Conservation (phyloP, 768 basidiomycete genomes). For the Leccinum imitatum region DNA sequence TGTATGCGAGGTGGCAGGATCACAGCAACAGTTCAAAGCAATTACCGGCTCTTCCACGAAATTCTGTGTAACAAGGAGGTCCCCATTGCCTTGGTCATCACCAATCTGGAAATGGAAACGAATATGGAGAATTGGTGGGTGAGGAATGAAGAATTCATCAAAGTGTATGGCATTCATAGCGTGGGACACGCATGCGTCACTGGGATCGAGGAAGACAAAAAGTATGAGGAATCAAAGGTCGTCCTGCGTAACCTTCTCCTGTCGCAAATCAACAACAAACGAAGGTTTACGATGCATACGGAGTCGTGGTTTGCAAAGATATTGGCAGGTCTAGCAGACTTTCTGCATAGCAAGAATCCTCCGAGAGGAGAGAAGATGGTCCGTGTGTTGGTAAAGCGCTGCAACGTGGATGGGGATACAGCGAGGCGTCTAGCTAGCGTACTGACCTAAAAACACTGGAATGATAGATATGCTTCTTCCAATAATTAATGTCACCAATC, state of each 20-base stretch:
- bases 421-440: constrained; percentile 21
- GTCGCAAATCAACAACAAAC: constrained; percentile 11
- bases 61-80: constrained; percentile 40
- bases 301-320: constrained; percentile 28
- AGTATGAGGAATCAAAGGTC: constrained; percentile 35
- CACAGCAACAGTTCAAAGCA: constrained; percentile 32
- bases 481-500: not conserved
- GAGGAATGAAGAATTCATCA: constrained; percentile 28
- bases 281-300: constrained; percentile 24
- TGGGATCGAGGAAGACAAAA: constrained; percentile 33
- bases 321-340: constrained; percentile 20
- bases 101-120: constrained; percentile 38
- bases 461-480: not conserved
- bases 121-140: constrained; percentile 39
- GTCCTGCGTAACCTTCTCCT: constrained; percentile 23
- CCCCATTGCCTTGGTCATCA: constrained; percentile 41
- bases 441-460: constrained; percentile 2
- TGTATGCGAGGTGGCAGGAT: constrained; percentile 37
- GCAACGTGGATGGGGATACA: constrained; percentile 29
- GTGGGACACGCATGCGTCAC: constrained; percentile 44
- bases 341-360: constrained; percentile 22
- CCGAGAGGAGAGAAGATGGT: constrained; percentile 28
- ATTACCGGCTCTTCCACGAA: constrained; percentile 41
- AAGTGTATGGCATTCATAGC: constrained; percentile 26
- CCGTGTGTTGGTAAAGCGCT: constrained; percentile 26